phyloP scores from a whole-genome alignment of 2,329 filamentous ascomycete genomes.

The Aspergillus chevalieri region DNA sequence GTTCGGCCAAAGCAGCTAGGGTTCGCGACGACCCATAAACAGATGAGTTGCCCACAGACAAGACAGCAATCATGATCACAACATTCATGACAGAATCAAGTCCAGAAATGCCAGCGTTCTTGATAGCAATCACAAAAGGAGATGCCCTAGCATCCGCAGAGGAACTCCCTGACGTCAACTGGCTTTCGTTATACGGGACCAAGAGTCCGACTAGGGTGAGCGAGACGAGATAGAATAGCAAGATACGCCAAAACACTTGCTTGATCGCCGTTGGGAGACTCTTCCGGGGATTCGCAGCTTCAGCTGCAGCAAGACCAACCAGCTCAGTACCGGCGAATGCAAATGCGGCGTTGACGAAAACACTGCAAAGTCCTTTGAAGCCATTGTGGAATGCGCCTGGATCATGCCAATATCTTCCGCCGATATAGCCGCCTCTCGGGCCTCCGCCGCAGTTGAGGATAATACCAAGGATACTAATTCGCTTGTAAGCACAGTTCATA shows the following conservation, averaged over 20 bases:
- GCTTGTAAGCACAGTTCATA: neutral
- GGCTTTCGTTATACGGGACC: conserved; percentile 64
- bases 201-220: conserved; percentile 75
- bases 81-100: conserved; percentile 87
- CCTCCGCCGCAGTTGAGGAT: conserved; percentile 80
- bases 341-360: conserved; percentile 60
- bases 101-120: conserved; percentile 72
- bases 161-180: conserved; percentile 54
- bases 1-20: conserved; percentile 81
- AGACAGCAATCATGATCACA: conserved; percentile 85
- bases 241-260: conserved; percentile 92
- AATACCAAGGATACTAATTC: conserved; percentile 67
- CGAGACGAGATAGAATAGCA: conserved; percentile 81
- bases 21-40: conserved; percentile 90
- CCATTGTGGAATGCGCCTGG: conserved; percentile 71
- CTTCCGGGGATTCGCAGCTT: conserved; percentile 55
- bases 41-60: conserved; percentile 86
- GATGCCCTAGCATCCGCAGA: conserved; percentile 68
- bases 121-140: conserved; percentile 89
- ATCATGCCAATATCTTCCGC: conserved; percentile 66
- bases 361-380: conserved; percentile 59
- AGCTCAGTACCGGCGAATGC: conserved; percentile 59
- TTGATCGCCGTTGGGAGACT: conserved; percentile 81
- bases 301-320: conserved; percentile 55
- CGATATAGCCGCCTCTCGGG: conserved; percentile 68